Conservation (phyloP, 768 basidiomycete species). For the Fomitopsis pulvina region DNA sequence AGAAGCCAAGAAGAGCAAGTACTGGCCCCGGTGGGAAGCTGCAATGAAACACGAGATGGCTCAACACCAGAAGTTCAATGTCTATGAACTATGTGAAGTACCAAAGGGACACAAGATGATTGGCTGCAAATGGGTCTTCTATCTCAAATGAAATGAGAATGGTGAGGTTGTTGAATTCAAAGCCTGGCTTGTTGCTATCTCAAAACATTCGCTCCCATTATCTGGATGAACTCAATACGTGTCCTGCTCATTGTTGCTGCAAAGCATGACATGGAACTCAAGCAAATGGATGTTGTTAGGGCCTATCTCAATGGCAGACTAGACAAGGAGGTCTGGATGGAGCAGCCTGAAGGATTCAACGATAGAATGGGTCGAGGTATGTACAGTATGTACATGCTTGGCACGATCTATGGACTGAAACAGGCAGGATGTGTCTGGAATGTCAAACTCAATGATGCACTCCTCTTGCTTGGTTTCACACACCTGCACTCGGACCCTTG, state of each 20-base stretch:
- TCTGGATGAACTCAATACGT: conserved; percentile 2
- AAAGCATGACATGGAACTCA: conserved; percentile 25
- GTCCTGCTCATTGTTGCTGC: conserved; percentile 30
- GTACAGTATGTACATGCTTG: not conserved
- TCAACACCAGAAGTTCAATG: too few species aligned
- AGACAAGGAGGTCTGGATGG: conserved; percentile 43
- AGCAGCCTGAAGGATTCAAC: conserved; percentile 25
- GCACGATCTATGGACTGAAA: conserved; percentile 28
- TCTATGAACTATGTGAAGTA: too few species aligned
- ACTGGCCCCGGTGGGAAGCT: too few species aligned
- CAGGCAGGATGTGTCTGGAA: conserved; percentile 28
- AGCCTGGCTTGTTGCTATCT: conserved; percentile 29
- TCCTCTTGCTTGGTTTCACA: not conserved
- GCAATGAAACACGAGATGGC: too few species aligned
- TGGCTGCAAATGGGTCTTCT: too few species aligned
- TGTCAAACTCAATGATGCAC: conserved; percentile 4
- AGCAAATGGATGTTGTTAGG: conserved; percentile 34
- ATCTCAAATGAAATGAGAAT: too few species aligned
- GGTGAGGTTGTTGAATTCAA: conserved; percentile 30
- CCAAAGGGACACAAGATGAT: too few species aligned
- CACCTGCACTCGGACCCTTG: not conserved
- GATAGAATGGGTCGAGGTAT: conserved; percentile 14
- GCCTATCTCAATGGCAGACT: conserved; percentile 35
- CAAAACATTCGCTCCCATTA: conserved; percentile 20
- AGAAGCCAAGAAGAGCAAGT: too few species aligned